Evolutionary conservation across 306 rosid species (phyloP), one percentile per base, ranked within the genome.

Genomic region (Abrus pulchellus): DNA sequence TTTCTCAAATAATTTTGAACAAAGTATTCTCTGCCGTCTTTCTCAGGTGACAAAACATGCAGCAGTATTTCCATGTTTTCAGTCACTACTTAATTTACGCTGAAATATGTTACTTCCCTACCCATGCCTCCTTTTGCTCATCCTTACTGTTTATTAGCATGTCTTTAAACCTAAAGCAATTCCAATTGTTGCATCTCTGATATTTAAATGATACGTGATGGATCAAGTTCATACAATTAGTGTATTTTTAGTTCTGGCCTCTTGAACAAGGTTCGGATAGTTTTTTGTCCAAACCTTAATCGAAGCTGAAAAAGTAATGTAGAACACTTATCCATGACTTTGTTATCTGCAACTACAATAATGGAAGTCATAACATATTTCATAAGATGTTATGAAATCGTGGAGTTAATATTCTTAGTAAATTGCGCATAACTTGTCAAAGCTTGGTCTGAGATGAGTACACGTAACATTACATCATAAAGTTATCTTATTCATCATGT

Each of bases 241-340:
- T 20, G 47, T 8, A 28, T 54, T 28, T 52, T 65, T 40, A 77
- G 82, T 44, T 68, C 68, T 41, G 50, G 57, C 55, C 63, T 77
- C 47, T 30, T 20, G n/a, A 72, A 66, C 64, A 36, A 36, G 13
- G 43, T 80, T 64, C n/a, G 75, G 12, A 20, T 65, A 44, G 41
- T 43, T 50, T n/a, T 29, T 43, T 32, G 65, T 6, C 9, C 49
- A 36, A 65, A 55, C 63, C 63, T 66, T 27, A 14, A 68, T 36
- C 1, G 49, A 82, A 56, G 11, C 57, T 57, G 77, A 29, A 67
- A 56, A 74, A 36, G 33, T 67, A 45, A 44, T 11, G 7, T 32
- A 32, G 45, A 66, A 66, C 63, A 81, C 48, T 44, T 32, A 20
- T 28, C 69, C 11, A 34, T 74, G 30, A 30, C 33, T 68, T 47